phyloP scores from a whole-genome alignment of 257 asterid genomes.

The Orobanche coerulescens region DNA sequence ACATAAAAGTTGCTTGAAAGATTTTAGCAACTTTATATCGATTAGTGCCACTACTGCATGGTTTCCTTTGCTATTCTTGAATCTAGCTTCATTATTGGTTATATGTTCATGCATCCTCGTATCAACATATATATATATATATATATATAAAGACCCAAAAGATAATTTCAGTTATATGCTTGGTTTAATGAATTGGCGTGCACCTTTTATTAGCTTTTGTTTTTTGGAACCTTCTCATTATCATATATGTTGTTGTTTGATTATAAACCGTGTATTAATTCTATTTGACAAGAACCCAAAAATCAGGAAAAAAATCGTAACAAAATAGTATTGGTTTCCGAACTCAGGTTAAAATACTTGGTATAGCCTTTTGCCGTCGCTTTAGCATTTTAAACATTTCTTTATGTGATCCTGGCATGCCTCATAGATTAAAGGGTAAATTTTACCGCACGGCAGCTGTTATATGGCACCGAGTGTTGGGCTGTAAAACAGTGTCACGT shows the following conservation, averaged over 20 bases:
- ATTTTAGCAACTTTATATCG: background rate
- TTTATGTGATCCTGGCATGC: too few relatives aligned
- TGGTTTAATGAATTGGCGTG: too few relatives aligned
- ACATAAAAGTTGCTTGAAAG: background rate
- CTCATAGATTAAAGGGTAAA: too few relatives aligned
- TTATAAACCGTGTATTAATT: too few relatives aligned
- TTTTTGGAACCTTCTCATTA: background rate
- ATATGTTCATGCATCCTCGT: background rate
- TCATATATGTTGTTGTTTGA: background rate
- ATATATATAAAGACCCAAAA: too few relatives aligned
- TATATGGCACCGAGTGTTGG: too few relatives aligned
- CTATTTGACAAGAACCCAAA: background rate
- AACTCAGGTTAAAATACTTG: background rate
- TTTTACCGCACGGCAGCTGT: too few relatives aligned
- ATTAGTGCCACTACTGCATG: background rate
- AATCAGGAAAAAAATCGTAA: background rate
- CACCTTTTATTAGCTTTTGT: background rate
- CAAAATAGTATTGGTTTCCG: background rate
- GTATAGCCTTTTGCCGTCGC: background rate
- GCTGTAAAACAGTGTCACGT: too few relatives aligned
- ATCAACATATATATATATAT: too few relatives aligned
- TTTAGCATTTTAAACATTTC: background rate
- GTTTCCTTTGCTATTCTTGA: background rate
- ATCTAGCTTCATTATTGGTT: background rate
- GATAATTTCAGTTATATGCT: too few relatives aligned